Percentiles rank a stretch among this genome's conserved stretches.
These are phyloP conservation scores for Pleurozium schreberi DNA, from an alignment of 225 moss, liverwort and hornwort species.

Conservation along the genomic window DNA sequence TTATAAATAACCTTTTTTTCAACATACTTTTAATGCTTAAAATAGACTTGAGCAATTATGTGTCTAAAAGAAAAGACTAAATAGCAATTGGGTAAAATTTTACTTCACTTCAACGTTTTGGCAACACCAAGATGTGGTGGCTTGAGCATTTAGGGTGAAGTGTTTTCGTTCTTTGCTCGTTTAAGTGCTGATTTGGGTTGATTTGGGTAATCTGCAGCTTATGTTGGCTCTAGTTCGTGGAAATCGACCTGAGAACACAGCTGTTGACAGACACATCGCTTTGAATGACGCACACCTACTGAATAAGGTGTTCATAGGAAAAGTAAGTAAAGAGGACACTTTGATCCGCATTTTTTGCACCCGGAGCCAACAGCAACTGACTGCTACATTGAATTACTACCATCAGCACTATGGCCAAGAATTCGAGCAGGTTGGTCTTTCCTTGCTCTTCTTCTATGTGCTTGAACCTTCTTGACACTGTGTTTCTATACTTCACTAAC, in stretches of 20 bases:
- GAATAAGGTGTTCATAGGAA: conserved; percentile 27
- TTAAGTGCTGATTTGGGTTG: background rate
- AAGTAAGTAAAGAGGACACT: conserved; percentile 27
- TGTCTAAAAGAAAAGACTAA: background rate
- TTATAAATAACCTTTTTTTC: too few species aligned
- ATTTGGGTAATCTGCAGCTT: conserved; percentile 30
- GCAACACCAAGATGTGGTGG: background rate
- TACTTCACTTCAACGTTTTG: background rate
- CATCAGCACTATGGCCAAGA: conserved; percentile 53
- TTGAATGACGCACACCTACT: conserved; percentile 45
- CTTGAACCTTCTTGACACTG: background rate
- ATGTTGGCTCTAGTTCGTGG: conserved; percentile 44
- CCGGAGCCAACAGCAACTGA: conserved; percentile 35
- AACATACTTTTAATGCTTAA: background rate
- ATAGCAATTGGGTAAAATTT: background rate
- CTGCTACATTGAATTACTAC: conserved; percentile 46
- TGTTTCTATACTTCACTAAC: background rate
- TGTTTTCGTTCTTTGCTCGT: background rate
- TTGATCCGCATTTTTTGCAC: conserved; percentile 43
- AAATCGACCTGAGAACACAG: conserved; percentile 30
- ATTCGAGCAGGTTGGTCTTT: conserved; percentile 38
- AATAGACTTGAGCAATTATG: too few species aligned
- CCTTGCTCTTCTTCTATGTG: background rate
- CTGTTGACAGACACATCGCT: conserved; percentile 46
- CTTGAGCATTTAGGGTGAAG: background rate